These are phyloP conservation scores for Cordyceps farinosa DNA, from an alignment of 2,329 filamentous ascomycete species.

Conservation along the genomic window DNA sequence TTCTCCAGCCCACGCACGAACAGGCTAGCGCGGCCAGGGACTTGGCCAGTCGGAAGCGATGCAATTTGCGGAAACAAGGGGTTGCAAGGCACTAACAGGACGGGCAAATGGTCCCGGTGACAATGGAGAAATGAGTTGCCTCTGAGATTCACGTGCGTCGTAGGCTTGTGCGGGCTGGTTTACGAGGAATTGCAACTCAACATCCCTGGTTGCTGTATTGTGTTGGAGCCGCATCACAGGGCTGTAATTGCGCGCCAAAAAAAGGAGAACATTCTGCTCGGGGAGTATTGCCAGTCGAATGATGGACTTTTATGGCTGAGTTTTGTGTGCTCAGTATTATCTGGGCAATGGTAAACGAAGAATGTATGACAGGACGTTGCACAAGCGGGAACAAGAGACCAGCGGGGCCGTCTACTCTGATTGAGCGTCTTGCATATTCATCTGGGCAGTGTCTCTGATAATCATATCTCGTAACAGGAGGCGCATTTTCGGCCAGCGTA, in stretches of 20 bases:
- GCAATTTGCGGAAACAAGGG: conserved; percentile 6
- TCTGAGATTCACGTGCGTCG: not conserved
- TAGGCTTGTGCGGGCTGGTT: not conserved
- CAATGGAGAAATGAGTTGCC: not conserved
- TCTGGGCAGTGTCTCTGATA: too few species aligned
- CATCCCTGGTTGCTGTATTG: not conserved
- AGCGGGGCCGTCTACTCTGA: too few species aligned
- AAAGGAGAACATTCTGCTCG: not conserved
- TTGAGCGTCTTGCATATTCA: too few species aligned
- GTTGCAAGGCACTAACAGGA: not conserved
- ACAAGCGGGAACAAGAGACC: not conserved
- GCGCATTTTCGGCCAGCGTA: not conserved
- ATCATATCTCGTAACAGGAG: too few species aligned
- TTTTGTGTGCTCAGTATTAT: not conserved
- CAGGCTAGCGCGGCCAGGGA: not conserved
- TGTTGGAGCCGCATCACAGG: not conserved
- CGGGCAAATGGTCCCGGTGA: too few species aligned
- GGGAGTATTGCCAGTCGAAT: not conserved
- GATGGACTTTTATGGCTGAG: not conserved
- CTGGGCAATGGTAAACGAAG: not conserved
- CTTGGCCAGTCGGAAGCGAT: not conserved
- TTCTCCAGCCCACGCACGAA: not conserved
- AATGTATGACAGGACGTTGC: not conserved
- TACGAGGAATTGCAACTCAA: not conserved
- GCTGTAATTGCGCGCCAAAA: too few species aligned